phyloP scores from a whole-genome alignment of 441 rosid genomes.

The Biscutella laevigata region DNA sequence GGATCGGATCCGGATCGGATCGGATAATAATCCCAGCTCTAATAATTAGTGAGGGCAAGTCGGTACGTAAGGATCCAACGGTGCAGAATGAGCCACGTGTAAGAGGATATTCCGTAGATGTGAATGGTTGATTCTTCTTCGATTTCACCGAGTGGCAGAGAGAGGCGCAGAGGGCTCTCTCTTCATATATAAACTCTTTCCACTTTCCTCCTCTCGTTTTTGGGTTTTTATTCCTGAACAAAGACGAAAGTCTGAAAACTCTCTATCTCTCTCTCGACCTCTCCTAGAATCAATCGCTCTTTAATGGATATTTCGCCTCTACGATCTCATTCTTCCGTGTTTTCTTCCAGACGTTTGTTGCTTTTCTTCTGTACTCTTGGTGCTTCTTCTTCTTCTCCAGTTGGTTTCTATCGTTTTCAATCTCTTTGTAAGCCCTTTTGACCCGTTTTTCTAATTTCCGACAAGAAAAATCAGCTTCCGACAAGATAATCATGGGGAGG shows the following conservation, averaged over 20 bases:
- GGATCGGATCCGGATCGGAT: too few relatives aligned
- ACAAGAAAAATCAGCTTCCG: slow-evolving; percentile 1
- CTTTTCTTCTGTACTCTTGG: slow-evolving; percentile 21
- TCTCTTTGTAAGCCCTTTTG: slow-evolving; percentile 31
- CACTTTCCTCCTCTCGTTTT: slow-evolving; percentile 19
- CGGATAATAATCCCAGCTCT: too few relatives aligned
- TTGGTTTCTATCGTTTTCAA: slow-evolving; percentile 15
- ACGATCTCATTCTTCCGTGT: slow-evolving; percentile 22
- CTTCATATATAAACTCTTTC: not conserved
- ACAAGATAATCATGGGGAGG: slow-evolving; percentile 46
- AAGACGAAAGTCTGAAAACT: slow-evolving; percentile 19
- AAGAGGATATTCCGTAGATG: slow-evolving; percentile 9
- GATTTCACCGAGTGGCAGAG: not conserved
- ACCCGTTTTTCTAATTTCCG: not conserved
- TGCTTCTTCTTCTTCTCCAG: slow-evolving; percentile 11
- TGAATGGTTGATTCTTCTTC: slow-evolving; percentile 9
- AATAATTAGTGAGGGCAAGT: too few relatives aligned
- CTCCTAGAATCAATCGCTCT: not conserved
- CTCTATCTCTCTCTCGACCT: slow-evolving; percentile 8
- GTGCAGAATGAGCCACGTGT: not conserved
- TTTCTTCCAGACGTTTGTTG: slow-evolving; percentile 14
- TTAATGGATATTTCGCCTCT: slow-evolving; percentile 54
- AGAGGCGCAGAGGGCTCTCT: too few relatives aligned
- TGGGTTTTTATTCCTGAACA: not conserved
- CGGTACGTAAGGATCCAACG: slow-evolving; percentile 13